phyloP scores from a whole-genome alignment of 169 alveolate species.

The Pseudocohnilembus persalinus region DNA sequence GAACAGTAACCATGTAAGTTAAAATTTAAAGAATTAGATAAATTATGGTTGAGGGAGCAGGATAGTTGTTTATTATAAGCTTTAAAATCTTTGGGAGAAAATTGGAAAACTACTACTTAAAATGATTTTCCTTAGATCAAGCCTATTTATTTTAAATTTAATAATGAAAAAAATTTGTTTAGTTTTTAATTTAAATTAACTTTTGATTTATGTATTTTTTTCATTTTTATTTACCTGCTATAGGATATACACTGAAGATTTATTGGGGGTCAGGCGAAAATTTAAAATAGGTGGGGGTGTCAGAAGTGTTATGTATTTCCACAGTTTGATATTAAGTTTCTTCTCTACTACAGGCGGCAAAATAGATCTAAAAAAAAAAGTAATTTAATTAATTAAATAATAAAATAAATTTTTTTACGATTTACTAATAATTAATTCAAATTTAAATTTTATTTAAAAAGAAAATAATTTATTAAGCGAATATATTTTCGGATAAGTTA shows the following conservation, averaged over 20 bases:
- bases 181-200: no score
- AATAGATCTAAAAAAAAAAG: constrained; percentile 45
- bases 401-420: no score
- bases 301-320: constrained; percentile 72
- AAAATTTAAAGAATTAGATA: constrained; percentile 63
- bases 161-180: no score
- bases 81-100: constrained; percentile 73
- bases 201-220: no score
- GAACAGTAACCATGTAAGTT: constrained; percentile 78
- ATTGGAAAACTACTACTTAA: constrained; percentile 71
- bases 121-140: constrained; percentile 79
- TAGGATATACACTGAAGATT: constrained; percentile 72
- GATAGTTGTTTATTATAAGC: constrained; percentile 71
- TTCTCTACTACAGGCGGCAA: constrained; percentile 75
- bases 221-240: no score
- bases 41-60: constrained; percentile 70
- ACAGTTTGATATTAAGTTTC: constrained; percentile 77
- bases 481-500: no score
- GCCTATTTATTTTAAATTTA: no score
- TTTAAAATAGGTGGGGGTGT: constrained; percentile 78
- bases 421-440: no score
- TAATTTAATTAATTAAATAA: no score
- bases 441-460: no score
- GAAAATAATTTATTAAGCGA: background rate
- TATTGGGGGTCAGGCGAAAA: constrained; percentile 74